These are phyloP conservation scores for Globisporangium iwayamae DNA, from an alignment of 352 stramenopile genomes.

Conservation along the genomic window DNA sequence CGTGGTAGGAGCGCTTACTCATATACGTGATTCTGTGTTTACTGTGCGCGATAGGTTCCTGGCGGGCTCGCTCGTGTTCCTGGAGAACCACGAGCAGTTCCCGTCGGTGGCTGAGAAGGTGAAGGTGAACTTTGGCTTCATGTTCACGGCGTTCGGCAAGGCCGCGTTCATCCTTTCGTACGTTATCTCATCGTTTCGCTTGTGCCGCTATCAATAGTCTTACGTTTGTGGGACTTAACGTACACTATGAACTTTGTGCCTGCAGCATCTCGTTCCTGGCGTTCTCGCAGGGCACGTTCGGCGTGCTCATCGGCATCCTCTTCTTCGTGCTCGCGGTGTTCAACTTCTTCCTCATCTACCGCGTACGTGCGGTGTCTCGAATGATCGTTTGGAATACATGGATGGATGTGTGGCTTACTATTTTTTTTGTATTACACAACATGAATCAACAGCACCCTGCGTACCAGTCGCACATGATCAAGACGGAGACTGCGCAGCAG, in stretches of 20 bases:
- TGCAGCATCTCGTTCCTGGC: conserved; percentile 75
- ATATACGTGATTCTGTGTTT: background rate
- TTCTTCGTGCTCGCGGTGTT: conserved; percentile 77
- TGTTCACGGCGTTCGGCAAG: conserved; percentile 84
- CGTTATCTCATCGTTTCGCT: conserved; percentile 11
- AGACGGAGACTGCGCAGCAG: conserved; percentile 51
- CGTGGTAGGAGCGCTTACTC: background rate
- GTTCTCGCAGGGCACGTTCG: conserved; percentile 78
- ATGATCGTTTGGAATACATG: background rate
- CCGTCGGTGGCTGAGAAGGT: conserved; percentile 70
- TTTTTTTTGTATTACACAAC: conserved; percentile 7
- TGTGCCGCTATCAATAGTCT: background rate
- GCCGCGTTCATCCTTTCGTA: conserved; percentile 81
- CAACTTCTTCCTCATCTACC: conserved; percentile 87
- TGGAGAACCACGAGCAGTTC: conserved; percentile 86
- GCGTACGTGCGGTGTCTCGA: conserved; percentile 34
- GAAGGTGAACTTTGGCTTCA: conserved; percentile 87
- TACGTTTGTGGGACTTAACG: too few relatives aligned
- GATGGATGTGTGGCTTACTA: background rate
- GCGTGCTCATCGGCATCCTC: conserved; percentile 66
- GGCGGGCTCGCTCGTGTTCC: conserved; percentile 60
- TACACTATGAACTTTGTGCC: background rate
- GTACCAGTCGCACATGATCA: conserved; percentile 74
- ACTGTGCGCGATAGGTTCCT: conserved; percentile 35
- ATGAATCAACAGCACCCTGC: conserved; percentile 52